Evolutionary conservation across 257 asterid species (phyloP).

Genomic region (Ehretia macrophylla): DNA sequence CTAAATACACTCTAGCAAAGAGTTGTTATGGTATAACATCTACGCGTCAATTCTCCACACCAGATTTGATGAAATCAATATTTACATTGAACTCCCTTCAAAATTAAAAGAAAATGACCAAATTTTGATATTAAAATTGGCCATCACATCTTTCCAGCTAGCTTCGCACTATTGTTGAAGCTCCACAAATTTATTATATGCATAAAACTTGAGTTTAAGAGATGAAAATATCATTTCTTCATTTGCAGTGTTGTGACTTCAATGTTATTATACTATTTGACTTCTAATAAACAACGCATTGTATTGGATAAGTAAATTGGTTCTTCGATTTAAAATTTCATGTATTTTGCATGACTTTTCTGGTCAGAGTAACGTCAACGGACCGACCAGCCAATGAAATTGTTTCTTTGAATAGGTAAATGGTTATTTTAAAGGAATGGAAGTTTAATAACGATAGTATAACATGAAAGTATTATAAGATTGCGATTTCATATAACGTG

Average conservation of each 20-base stretch:
- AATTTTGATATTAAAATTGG: no score
- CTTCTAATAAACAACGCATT: not conserved
- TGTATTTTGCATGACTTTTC: not conserved
- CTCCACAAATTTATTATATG: not conserved
- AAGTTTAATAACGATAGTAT: no score
- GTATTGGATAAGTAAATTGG: not conserved
- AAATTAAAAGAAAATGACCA: no score
- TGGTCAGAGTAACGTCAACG: constrained; percentile 18
- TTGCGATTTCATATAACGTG: no score
- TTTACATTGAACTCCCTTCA: no score
- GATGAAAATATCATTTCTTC: not conserved
- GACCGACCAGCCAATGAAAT: constrained; percentile 26
- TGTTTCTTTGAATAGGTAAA: not conserved
- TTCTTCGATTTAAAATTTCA: not conserved
- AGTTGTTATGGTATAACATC: no score
- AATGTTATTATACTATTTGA: not conserved
- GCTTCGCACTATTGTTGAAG: no score
- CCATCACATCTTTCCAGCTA: no score
- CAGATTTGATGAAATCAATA: no score
- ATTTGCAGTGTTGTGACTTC: not conserved
- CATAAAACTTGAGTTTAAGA: not conserved
- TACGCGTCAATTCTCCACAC: no score
- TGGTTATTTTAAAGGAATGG: not conserved
- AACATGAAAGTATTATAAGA: not conserved
- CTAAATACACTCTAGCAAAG: no score